Evolutionary conservation across 2,329 filamentous ascomycete genomes (phyloP).

Genomic region (Fusarium sp.): DNA sequence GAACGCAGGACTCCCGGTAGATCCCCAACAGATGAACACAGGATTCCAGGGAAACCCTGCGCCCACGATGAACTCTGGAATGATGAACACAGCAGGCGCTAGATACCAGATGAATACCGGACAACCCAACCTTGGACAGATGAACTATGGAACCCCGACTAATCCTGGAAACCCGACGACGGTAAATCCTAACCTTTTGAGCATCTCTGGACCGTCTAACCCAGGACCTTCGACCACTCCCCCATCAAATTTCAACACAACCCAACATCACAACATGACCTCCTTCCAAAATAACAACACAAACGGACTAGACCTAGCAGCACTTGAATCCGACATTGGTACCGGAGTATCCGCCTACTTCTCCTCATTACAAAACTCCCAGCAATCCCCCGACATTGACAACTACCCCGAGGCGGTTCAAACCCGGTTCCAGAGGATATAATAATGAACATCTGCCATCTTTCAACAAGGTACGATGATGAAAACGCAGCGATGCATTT

Average conservation of each 20-base stretch:
- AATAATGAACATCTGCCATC: neutral
- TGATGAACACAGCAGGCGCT: neutral
- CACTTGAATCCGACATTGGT: neutral
- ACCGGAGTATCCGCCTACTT: neutral
- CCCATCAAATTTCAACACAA: neutral
- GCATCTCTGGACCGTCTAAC: neutral
- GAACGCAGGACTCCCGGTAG: neutral
- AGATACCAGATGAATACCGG: neutral
- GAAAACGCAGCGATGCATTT: neutral
- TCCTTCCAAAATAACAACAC: neutral
- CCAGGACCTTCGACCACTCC: neutral
- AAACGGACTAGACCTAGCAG: neutral
- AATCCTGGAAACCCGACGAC: neutral
- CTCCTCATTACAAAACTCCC: neutral
- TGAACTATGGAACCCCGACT: neutral
- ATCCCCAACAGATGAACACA: neutral
- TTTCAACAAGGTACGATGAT: neutral
- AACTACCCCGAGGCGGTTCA: neutral
- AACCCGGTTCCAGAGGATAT: neutral
- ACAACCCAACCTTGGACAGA: neutral
- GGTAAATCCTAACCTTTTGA: neutral
- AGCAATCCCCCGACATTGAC: neutral
- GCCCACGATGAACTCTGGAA: neutral
- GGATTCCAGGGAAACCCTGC: neutral
- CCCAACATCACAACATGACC: neutral